phyloP scores from a whole-genome alignment of 2,329 filamentous ascomycete species.

The Teratosphaeria destructans region DNA sequence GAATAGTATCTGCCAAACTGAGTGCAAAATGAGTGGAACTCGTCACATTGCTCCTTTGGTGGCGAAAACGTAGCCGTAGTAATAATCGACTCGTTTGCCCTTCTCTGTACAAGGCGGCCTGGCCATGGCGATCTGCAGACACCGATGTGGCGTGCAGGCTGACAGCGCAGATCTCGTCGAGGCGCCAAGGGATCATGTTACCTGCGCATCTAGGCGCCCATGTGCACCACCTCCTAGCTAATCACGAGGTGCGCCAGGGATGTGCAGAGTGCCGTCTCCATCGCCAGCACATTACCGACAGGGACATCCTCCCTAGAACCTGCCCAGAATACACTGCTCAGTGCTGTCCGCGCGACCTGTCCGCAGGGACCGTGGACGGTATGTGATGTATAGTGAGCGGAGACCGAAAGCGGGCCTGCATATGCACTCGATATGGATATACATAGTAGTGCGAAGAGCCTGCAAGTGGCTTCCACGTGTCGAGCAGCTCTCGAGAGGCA shows the following conservation, averaged over 20 bases:
- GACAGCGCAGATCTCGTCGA: neutral
- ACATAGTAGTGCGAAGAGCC: neutral
- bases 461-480: neutral
- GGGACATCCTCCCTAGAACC: neutral
- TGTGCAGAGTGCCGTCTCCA: neutral
- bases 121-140: neutral
- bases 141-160: neutral
- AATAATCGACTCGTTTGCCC: neutral
- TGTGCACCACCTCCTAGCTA: neutral
- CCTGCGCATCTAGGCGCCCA: neutral
- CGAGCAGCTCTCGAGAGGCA: neutral
- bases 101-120: too few relatives aligned
- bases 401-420: neutral
- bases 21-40: neutral
- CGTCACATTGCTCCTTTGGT: neutral
- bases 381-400: neutral
- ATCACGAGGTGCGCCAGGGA: neutral
- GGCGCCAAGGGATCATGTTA: neutral
- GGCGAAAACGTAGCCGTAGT: neutral
- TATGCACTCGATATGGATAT: neutral
- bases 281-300: neutral
- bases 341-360: neutral
- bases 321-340: neutral
- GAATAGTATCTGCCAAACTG: neutral
- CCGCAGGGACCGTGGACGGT: neutral